phyloP scores from a whole-genome alignment of 306 rosid species.

The Styphnolobium japonicum region DNA sequence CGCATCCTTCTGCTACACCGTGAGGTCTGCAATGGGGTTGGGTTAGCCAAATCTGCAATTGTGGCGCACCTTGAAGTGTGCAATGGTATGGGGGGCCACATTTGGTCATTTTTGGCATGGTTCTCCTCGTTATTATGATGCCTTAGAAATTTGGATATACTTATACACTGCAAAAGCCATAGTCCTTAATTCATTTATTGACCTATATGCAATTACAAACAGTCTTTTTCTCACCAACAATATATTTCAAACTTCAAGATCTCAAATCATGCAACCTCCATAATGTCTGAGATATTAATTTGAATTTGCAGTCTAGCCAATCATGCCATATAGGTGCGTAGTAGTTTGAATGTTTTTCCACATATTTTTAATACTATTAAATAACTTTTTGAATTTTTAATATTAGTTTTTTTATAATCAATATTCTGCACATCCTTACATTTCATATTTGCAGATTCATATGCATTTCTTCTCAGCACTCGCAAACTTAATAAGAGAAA shows the following conservation, averaged over 20 bases:
- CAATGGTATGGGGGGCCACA: conserved; percentile 33
- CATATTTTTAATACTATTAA: background rate
- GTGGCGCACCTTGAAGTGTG: conserved; percentile 40
- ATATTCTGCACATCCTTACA: background rate
- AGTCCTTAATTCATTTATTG: conserved; percentile 33
- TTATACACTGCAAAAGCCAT: conserved; percentile 3
- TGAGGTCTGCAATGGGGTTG: background rate
- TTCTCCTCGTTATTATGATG: conserved; percentile 33
- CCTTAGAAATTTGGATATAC: conserved; percentile 26
- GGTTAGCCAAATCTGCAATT: background rate
- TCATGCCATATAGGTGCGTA: background rate
- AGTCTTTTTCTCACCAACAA: conserved; percentile 25
- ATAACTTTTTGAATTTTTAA: background rate
- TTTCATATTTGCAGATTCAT: background rate
- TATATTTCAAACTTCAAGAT: conserved; percentile 25
- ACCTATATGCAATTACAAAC: conserved; percentile 18
- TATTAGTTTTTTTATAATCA: background rate
- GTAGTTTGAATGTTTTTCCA: background rate
- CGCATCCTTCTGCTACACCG: background rate
- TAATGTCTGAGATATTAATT: conserved; percentile 1
- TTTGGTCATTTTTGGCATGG: conserved; percentile 17
- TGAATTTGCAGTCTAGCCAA: conserved; percentile 11
- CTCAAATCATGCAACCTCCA: conserved; percentile 28
- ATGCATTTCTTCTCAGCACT: background rate
- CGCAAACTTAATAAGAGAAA: background rate